Evolutionary conservation across 306 rosid genomes (phyloP), one percentile per base, ranked within the genome.

Genomic region (Lupinus albus): DNA sequence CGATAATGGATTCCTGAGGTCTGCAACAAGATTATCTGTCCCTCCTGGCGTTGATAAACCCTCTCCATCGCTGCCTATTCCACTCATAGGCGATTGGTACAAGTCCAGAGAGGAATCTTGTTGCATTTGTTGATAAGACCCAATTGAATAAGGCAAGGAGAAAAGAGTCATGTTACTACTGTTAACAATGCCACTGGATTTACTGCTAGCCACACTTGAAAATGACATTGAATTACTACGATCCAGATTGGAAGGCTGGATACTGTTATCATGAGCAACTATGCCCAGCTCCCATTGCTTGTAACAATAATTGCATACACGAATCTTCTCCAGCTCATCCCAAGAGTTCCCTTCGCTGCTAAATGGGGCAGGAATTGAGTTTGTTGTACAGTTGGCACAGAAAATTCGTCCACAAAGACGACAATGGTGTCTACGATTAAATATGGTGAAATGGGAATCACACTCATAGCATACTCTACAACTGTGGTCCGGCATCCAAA

Each of bases 401-500:
- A 94, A 94, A 79, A 94, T 84, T 2, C 92, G 84, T 6, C 99
- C 99, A 77, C 99, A 94, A 28, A 76, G 84, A 45, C 99, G 92
- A 78, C 99, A 94, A 70, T 94, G 99, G 76, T 90, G 99, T 59
- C 80, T 85, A 7, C 99, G 96, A 64, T 94, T 90, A 63, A 94
- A 72, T 15, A 94, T 12, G 48, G 85, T 88, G 78, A 94, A 94
- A 61, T 86, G 97, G 7, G 86, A 80, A 68, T 93, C 99, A 68
- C 99, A 93, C 30, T 90, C 97, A 55, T 93, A 93, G 72, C 99
- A 93, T 42, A 90, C 92, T 76, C 87, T 83, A 70, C 99, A 90
- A 72, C 91, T 93, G 51, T 75, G 79, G 67, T 93, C 99, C 0
- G 96, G 97, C 97, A 93, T 94, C 99, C 99, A 94, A 75, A 90